Conservation (phyloP, 257 asterid species). For the Cynanchum wilfordii region DNA sequence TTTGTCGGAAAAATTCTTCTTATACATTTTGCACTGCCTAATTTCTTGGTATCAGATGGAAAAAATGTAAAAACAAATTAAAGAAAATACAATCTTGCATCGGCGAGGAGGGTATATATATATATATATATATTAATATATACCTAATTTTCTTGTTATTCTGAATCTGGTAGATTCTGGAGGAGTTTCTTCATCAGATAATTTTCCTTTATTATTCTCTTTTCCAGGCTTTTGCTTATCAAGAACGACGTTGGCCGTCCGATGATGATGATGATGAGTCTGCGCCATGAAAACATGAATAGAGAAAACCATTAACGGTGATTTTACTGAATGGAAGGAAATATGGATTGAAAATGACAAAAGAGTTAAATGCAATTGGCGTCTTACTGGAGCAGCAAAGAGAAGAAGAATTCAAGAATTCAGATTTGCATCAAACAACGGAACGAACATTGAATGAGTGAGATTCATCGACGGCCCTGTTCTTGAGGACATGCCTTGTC, state of each 20-base stretch:
- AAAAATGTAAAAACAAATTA: background rate
- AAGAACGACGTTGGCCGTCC: background rate
- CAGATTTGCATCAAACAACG: background rate
- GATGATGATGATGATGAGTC: background rate
- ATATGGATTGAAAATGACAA: background rate
- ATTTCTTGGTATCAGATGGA: background rate
- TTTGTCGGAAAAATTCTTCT: background rate
- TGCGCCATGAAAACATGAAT: background rate
- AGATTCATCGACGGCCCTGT: background rate
- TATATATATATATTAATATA: background rate
- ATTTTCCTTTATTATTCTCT: background rate
- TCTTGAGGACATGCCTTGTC: background rate
- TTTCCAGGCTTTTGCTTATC: background rate
- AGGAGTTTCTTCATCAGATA: background rate
- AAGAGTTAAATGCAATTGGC: background rate
- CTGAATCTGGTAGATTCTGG: background rate
- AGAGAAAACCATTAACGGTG: background rate
- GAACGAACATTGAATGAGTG: background rate
- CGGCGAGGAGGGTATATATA: too few species aligned
- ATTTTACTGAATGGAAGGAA: background rate
- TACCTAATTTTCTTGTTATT: background rate
- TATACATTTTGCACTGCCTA: background rate
- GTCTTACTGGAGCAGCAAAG: background rate
- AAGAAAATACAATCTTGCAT: background rate
- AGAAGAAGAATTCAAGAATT: background rate